Evolutionary conservation across 495 filamentous ascomycete species (phyloP), one percentile per base, ranked within the genome.

Genomic region (Tuber umbilicatum): DNA sequence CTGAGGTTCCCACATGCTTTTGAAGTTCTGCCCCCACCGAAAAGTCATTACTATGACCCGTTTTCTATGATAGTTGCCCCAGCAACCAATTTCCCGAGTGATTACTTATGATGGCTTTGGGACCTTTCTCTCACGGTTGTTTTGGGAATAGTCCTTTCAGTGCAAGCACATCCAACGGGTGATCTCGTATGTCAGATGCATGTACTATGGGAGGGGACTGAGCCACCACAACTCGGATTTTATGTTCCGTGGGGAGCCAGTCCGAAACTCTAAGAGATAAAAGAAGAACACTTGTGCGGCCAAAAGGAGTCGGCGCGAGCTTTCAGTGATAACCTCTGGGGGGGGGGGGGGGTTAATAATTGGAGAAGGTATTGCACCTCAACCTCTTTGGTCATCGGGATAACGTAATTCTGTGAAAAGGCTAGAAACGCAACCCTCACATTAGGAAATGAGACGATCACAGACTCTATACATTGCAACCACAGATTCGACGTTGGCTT

Each of bases 321-420:
- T 35, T 37, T 72, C 14, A 5, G 23, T n/a, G 35, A 37, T 31
- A 16, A 35, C 4, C 7, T 45, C 38, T n/a, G n/a, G n/a, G n/a
- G n/a, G n/a, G 17, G 45, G 67, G 4, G 70, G 31, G 19, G 75
- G 73, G 23, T 91, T 89, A 31, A 2, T 6, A 43, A 99, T 83
- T 97, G 93, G 91, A 98, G 96, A 64, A 99, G 86, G 80, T 99
- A 99, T 81, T 98, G 94, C 31, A 98, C 92, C 86, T 99, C 96
- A 41, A 99, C 94, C 75, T 94, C 90, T 84, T 98, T 99, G 39
- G 96, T 99, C 82, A 98, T 84, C 2, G 96, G 96, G 74, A 99
- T 99, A 72, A 99, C 94, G 83, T 90, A 93, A 82, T 97, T 90
- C 88, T 90, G 70, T 27, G 41, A 73, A n/a, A 39, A 1, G n/a